Base-by-base conservation (phyloP, 106 monocot genomes). In the Agapanthus africanus region DNA sequence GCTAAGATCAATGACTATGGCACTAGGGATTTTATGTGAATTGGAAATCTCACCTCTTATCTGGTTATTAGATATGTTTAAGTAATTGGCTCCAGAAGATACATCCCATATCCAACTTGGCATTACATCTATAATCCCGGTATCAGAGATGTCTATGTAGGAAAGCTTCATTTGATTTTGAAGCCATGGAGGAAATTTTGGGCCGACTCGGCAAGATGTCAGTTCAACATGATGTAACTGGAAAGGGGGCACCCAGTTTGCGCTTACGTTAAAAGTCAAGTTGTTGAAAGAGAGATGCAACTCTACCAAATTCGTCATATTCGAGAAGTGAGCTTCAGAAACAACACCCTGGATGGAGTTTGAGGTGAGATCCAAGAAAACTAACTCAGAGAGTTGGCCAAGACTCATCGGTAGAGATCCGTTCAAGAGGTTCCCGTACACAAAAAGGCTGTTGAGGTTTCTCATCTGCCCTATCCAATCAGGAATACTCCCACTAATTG, bases 1-100 rank as follows among this genome's bases (percentile, higher is more conserved):
- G 23, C 78, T 78, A 26, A 71, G 40, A 59, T 78, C 71, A 1
- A 71, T 4, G 31, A 11, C 2, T 9, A 63, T 30, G 10, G 46
- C 23, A 27, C 4, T n/a, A 0, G n/a, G 22, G 18, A 66, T 56
- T 1, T 46, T 28, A 6, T 65, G 19, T 30, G 65, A 41, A 5
- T 27, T 36, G 6, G 78, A 71, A 36, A 63, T 61, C 19, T 67
- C 18, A 0, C 85, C 81, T 0, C 69, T 74, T 18, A 85, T 46
- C 37, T 63, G 36, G 49, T 81, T 85, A 18, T 77, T 37, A 0
- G 54, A 37, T 11, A 72, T 28, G 30, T 81, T 71, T 71, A 81
- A 56, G 72, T 22, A 23, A 56, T 19, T 14, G 1, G n/a, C 37
- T 35, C 14, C 7, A 14, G 31, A 39, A 33, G 56, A 14, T 11